phyloP scores from a whole-genome alignment of 345 rosid genomes.

The Camelina neglecta region DNA sequence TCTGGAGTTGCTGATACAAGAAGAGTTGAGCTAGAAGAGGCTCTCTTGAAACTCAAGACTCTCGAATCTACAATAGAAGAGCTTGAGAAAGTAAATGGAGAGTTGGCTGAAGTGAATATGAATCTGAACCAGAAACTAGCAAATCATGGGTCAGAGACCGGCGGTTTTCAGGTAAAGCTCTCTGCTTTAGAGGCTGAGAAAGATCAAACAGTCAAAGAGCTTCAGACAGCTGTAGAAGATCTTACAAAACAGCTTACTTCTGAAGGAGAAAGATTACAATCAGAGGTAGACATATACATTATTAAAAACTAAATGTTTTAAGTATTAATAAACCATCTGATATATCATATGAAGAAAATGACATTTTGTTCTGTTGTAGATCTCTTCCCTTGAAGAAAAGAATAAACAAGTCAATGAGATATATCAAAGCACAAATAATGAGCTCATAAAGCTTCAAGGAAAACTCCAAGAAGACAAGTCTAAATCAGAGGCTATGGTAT shows the following conservation, averaged over 20 bases:
- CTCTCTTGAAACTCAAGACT: conserved; percentile 54
- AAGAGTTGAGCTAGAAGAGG: conserved; percentile 63
- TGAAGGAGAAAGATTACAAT: conserved; percentile 65
- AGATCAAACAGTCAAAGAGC: conserved; percentile 64
- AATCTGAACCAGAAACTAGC: conserved; percentile 75
- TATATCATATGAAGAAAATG: neutral
- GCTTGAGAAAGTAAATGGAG: conserved; percentile 71
- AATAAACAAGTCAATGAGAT: conserved; percentile 68
- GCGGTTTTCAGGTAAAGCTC: conserved; percentile 56
- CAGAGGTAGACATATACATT: conserved; percentile 57
- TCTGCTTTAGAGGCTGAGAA: conserved; percentile 60
- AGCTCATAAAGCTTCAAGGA: conserved; percentile 70
- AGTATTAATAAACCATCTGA: neutral
- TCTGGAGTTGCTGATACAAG: conserved; percentile 54
- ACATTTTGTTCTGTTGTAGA: conserved; percentile 49
- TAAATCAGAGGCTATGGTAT: conserved; percentile 50
- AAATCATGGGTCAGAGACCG: conserved; percentile 54
- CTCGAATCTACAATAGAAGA: conserved; percentile 63
- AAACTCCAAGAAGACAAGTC: conserved; percentile 56
- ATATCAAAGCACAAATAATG: conserved; percentile 62
- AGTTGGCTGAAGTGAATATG: conserved; percentile 74
- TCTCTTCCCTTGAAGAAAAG: conserved; percentile 74
- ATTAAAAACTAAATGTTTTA: neutral
- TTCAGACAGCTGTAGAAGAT: conserved; percentile 61
- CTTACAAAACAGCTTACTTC: conserved; percentile 59